Evolutionary conservation across 805 yeast species (phyloP).

Genomic region (Maudiozyma pseudohumilis): DNA sequence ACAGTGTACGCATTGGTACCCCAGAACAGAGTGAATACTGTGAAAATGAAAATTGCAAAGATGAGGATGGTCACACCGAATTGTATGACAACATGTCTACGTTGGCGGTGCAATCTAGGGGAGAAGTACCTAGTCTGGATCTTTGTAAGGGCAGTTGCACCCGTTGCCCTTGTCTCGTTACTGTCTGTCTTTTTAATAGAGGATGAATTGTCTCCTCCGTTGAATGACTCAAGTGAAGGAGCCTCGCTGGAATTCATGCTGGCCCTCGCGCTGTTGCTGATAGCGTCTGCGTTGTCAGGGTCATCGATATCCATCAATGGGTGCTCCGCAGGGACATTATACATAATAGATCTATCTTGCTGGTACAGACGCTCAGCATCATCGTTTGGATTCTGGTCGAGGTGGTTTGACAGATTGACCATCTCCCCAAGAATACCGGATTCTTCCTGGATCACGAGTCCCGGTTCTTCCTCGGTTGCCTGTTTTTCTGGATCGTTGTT

Average conservation of each 20-base stretch:
- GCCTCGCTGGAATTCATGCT: constrained; percentile 1
- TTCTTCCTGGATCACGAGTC: background rate
- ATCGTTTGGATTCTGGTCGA: background rate
- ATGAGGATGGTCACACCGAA: constrained; percentile 8
- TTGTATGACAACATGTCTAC: constrained; percentile 5
- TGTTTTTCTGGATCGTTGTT: background rate
- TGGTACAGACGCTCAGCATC: constrained; percentile 1
- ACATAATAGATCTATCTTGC: background rate
- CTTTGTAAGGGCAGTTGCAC: background rate
- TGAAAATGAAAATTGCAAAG: constrained; percentile 15
- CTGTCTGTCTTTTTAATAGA: background rate
- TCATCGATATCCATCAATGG: background rate
- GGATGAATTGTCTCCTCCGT: background rate
- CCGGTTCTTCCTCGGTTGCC: background rate
- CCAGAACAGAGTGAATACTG: constrained; percentile 28
- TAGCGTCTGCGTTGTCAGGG: background rate
- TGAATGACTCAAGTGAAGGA: background rate
- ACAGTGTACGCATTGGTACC: constrained; percentile 29
- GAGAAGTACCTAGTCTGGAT: constrained; percentile 13
- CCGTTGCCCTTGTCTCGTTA: background rate
- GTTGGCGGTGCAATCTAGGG: constrained; percentile 5
- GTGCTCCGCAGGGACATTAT: constrained; percentile 1
- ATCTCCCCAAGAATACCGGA: background rate
- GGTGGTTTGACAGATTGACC: constrained; percentile 1
- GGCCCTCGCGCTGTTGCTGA: background rate